Percentiles rank a stretch among this genome's conserved stretches.
These are phyloP conservation scores for Dianthus caryophyllus DNA, from an alignment of 148 eudicot genomes.

Conservation along the genomic window DNA sequence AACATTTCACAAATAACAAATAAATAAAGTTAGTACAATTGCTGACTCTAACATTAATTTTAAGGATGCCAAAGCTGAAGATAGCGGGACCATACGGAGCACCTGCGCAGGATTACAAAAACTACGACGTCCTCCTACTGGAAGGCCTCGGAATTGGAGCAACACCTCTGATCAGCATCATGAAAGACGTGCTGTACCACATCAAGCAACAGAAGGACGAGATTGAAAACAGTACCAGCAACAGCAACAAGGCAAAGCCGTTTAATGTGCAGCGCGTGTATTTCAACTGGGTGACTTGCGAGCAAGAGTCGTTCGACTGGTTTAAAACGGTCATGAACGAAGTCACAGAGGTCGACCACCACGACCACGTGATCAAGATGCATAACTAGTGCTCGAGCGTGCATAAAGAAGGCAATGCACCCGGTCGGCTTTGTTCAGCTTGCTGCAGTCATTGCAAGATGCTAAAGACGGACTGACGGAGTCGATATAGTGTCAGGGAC, in stretches of 20 bases:
- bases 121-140: constrained; percentile 48
- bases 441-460: constrained; percentile 48
- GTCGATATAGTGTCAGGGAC: constrained; percentile 48
- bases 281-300: constrained; percentile 52
- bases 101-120: constrained; percentile 60
- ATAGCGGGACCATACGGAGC: constrained; percentile 60
- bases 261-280: constrained; percentile 37
- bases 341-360: constrained; percentile 47
- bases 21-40: no score
- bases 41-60: not conserved
- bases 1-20: no score
- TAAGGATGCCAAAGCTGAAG: constrained; percentile 43
- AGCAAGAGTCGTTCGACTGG: constrained; percentile 54
- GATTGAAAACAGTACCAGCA: constrained; percentile 2
- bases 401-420: constrained; percentile 55
- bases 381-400: constrained; percentile 52
- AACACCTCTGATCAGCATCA: constrained; percentile 54
- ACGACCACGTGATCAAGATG: constrained; percentile 45
- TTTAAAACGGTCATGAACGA: constrained; percentile 50
- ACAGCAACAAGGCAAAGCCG: constrained; percentile 25
- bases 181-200: constrained; percentile 52
- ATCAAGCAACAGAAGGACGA: constrained; percentile 37
- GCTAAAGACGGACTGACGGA: constrained; percentile 52
- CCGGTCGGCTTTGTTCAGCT: constrained; percentile 47
- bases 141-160: constrained; percentile 63